Base-by-base conservation (phyloP, 2,329 filamentous ascomycete genomes). In the Chaetomiaceae sp. region DNA sequence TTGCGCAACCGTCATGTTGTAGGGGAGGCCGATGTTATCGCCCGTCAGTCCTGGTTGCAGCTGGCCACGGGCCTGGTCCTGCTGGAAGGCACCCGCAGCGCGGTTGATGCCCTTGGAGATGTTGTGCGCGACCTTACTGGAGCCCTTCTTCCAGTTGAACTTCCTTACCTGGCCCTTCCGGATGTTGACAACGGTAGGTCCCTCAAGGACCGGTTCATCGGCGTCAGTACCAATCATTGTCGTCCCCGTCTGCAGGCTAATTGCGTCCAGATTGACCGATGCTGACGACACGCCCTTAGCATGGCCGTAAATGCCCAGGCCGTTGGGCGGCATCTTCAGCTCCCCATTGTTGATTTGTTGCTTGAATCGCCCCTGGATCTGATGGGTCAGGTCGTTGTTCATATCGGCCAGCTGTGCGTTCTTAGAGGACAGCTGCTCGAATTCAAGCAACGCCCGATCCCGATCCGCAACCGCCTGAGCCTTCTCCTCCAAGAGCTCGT, bases 61-160 rank as follows among this genome's bases (percentile, higher is more conserved):
- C 40, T 72, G 71, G 51, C 69, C 65, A 52, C 70, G 67, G 56
- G 36, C 74, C 73, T 38, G 62, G 60, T 60, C 59, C 59, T 67
- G 75, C 62, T 75, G 78, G 73, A 77, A 82, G 44, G 84, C 84
- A 40, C 83, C 84, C 49, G 96, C 94, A 6, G 90, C 90, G 45
- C 89, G 87, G 66, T 95, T 95, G 65, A 97, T 82, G 42, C 90
- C 89, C 71, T 96, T 96, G 51, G 86, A 86, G 42, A 97, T 86
- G 61, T 90, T 91, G 66, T 96, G 95, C 22, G 90, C 90, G 58
- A 97, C 84, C 46, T 87, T 90, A 68, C 95, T 91, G 32, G 88
- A 88, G 32, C 89, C 89, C 72, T 94, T 95, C 76, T 96, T 95
- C 90, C 93, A 97, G 69, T 95, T 95, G 69, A 96, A 96, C 65